Evolutionary conservation across 805 yeast genomes (phyloP).

Genomic region (Starmerella sirachaensis): DNA sequence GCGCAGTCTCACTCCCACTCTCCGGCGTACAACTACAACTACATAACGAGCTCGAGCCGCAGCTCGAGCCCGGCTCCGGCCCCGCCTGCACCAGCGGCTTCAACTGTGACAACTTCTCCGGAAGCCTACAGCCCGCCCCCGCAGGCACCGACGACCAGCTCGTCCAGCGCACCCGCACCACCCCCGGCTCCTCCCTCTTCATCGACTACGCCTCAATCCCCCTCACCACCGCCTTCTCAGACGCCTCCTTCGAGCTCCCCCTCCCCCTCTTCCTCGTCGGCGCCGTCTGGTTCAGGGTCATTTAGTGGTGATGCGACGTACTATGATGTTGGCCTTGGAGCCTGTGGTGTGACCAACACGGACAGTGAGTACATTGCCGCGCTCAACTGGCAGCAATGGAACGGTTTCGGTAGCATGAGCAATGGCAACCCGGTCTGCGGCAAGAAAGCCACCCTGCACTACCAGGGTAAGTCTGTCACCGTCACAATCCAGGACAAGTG

Average conservation of each 20-base stretch:
- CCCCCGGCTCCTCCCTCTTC: background rate
- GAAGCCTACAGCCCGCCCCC: background rate
- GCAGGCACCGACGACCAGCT: background rate
- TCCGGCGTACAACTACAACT: constrained; percentile 1
- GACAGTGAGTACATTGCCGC: constrained; percentile 45
- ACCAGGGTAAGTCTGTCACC: constrained; percentile 40
- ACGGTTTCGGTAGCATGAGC: constrained; percentile 32
- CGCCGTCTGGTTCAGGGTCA: constrained; percentile 17
- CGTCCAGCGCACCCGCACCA: background rate
- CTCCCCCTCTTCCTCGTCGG: background rate
- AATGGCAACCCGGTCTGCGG: constrained; percentile 43
- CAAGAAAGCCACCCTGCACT: constrained; percentile 36
- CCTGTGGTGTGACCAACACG: constrained; percentile 41
- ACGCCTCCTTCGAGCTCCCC: background rate
- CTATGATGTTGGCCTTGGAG: constrained; percentile 35
- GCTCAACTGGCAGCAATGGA: constrained; percentile 32
- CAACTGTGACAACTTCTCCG: background rate
- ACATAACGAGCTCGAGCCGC: background rate
- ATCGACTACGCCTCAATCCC: background rate
- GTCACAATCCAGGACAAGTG: constrained; percentile 50
- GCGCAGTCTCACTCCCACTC: constrained; percentile 2
- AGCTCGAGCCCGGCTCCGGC: constrained; percentile 1
- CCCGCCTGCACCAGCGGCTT: background rate
- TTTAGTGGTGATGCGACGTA: constrained; percentile 30
- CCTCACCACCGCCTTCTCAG: background rate